Conservation (phyloP, 768 basidiomycete species). For the Brasilioporus rufonigricans region DNA sequence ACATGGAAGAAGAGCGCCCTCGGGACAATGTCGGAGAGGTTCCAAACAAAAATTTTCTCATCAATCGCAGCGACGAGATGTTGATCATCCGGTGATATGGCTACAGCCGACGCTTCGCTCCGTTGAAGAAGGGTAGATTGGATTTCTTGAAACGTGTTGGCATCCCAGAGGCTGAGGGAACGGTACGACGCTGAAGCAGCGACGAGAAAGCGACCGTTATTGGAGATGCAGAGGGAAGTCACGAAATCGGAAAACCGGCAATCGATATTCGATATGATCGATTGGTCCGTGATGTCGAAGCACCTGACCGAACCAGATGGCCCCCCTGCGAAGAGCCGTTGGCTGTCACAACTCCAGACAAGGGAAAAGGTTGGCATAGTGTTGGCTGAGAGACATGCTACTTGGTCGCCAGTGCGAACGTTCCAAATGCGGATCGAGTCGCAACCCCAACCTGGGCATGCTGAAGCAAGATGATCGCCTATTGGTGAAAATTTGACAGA, state of each 20-base stretch:
- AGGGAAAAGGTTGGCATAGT: not conserved
- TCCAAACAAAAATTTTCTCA: not conserved
- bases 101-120: not conserved
- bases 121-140: not conserved
- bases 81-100: conserved; percentile 4
- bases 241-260: not conserved
- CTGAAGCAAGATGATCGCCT: conserved; percentile 7
- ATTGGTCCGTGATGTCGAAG: not conserved
- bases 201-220: conserved; percentile 3
- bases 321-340: conserved; percentile 8
- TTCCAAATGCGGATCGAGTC: conserved; percentile 7
- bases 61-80: not conserved
- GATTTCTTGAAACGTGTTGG: not conserved
- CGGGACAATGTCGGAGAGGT: not conserved
- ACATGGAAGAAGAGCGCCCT: conserved; percentile 2
- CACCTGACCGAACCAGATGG: conserved; percentile 5
- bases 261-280: not conserved
- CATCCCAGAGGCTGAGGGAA: conserved; percentile 9
- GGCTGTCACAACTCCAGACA: conserved; percentile 5
- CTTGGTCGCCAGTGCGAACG: conserved; percentile 2
- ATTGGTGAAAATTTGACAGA: conserved; percentile 9
- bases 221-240: conserved; percentile 5
- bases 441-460: not conserved
- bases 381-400: conserved; percentile 4
- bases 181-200: conserved; percentile 2